Base-by-base conservation (phyloP, 176 grass and related monocot species). In the Lolium rigidum region DNA sequence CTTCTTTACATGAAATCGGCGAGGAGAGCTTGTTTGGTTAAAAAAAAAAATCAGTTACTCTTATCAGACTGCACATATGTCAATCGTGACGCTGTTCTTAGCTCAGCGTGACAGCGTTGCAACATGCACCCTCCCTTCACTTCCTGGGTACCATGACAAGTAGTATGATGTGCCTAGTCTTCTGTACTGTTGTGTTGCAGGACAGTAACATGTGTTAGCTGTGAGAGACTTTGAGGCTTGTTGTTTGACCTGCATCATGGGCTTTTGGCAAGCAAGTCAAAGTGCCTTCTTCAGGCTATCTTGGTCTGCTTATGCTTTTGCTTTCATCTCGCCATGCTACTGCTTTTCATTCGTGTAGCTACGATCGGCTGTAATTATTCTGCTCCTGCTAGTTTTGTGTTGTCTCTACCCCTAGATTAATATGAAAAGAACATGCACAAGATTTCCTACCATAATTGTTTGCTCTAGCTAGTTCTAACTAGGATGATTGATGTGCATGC, bases 31-130 rank as follows among this genome's bases (percentile, higher is more conserved):
- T n/a, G n/a, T n/a, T n/a, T n/a, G n/a, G n/a, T n/a, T n/a, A n/a
- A n/a, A n/a, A n/a, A n/a, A n/a, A n/a, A n/a, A n/a, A n/a, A n/a
- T n/a, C n/a, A n/a, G n/a, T n/a, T n/a, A n/a, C n/a, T n/a, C n/a
- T n/a, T n/a, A n/a, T n/a, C n/a, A n/a, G n/a, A n/a, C n/a, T n/a
- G n/a, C n/a, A n/a, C n/a, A n/a, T n/a, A n/a, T n/a, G 31, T 74
- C 74, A 21, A 18, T 37, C 60, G 41, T 91, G 89, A 84, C 49
- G 89, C 1, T 59, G 44, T 24, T 80, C 80, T 76, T 76, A 7
- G 69, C 50, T 91, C 89, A 87, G 76, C 89, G 7, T 39, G 2
- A 39, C 38, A 5, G 38, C 38, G 5, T 41, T 28, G 26, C 26
- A 28, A 2, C 26, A 28, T 1, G 26, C 26, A n/a, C 26, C 26